Conservation (phyloP, 2,329 filamentous ascomycete genomes). For the Clarireedia sp. region DNA sequence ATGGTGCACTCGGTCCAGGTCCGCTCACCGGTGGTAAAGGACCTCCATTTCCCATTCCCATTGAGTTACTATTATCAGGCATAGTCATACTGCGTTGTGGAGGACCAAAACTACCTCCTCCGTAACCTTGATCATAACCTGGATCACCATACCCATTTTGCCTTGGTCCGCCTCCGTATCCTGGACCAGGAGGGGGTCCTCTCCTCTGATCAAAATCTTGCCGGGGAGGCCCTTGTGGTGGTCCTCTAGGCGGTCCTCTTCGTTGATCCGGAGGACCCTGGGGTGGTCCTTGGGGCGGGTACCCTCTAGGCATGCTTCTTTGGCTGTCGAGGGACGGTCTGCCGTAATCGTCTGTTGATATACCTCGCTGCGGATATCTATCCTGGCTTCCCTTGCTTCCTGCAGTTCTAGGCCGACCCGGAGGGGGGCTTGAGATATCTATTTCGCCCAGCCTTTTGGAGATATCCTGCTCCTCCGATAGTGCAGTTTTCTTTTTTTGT, state of each 20-base stretch:
- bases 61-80: slow-evolving; percentile 39
- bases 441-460: slow-evolving; percentile 25
- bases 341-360: slow-evolving; percentile 21
- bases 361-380: slow-evolving; percentile 10
- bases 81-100: slow-evolving; percentile 55
- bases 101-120: slow-evolving; percentile 41
- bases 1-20: slow-evolving; percentile 34
- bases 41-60: slow-evolving; percentile 30
- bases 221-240: slow-evolving; percentile 13
- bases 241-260: slow-evolving; percentile 15
- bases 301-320: slow-evolving; percentile 18
- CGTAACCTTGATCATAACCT: slow-evolving; percentile 22
- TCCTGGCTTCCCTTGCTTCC: slow-evolving; percentile 23
- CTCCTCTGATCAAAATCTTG: slow-evolving; percentile 6
- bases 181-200: slow-evolving; percentile 10
- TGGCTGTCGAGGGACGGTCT: slow-evolving; percentile 22
- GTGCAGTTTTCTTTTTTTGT: slow-evolving; percentile 33
- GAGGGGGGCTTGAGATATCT: slow-evolving; percentile 20
- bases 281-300: slow-evolving; percentile 18
- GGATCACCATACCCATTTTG: slow-evolving; percentile 24
- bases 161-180: slow-evolving; percentile 11
- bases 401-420: slow-evolving; percentile 15
- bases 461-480: slow-evolving; percentile 32
- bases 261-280: slow-evolving; percentile 20
- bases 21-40: slow-evolving; percentile 20